Base-by-base conservation (phyloP, 106 monocot genomes). In the Allium sativum region DNA sequence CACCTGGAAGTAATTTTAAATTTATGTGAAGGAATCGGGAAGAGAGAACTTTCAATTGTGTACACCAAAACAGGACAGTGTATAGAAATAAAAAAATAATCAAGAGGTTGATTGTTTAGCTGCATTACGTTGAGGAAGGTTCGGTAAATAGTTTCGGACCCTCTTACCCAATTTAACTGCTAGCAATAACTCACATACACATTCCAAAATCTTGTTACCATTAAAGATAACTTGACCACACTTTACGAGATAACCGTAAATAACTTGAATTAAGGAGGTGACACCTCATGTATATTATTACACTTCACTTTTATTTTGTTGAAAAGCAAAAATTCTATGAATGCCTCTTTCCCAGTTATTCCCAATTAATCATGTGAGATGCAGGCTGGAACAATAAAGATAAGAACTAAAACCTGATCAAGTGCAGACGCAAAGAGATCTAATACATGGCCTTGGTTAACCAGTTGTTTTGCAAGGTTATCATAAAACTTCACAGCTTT, bases 401-500 rank as follows among this genome's bases (percentile, higher is more conserved):
- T 46, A 62, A 47, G 19, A 20, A 12, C n/a, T 21, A 7, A 48
- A 21, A 99, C 98, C 98, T 99, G 98, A 80, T 99, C 98, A 45
- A 99, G 88, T 44, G 98, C 84, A 73, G 98, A 92, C 56, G 98
- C 98, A 85, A 92, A 99, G 55, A 99, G 50, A 50, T 99, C 98
- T 59, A 99, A 70, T 15, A 99, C 92, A 61, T 99, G 98, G 40
- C 98, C 98, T 77, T 99, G 98, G 66, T 44, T 83, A 76, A 88
- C 98, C 44, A 99, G 80, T 68, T 99, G 98, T 67, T 92, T 99
- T 40, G 98, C 84, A 53, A 99, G 78, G 55, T 53, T 71, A 40
- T 99, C 98, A 79, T 92, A 99, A 76, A 99, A 85, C 71, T 92
- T 99, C 7, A 99, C 82, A 21, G 98, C 92, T 59, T 99, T 99